Percentiles rank a stretch among this genome's conserved stretches.
phyloP scores from a whole-genome alignment of 495 filamentous ascomycete species.

The Pyronema omphalodes region DNA sequence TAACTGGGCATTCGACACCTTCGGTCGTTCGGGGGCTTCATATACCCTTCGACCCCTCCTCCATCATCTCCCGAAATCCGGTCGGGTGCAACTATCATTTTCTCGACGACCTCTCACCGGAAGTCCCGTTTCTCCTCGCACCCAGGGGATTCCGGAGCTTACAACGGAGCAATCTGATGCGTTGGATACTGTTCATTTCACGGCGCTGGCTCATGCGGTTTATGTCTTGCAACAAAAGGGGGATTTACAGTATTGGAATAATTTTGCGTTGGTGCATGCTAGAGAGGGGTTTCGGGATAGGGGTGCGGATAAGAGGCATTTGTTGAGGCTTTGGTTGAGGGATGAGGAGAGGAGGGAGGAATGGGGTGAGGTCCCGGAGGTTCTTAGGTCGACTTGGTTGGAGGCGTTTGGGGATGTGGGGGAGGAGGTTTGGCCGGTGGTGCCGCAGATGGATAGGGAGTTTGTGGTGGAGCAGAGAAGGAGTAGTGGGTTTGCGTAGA shows the following conservation, averaged over 20 bases:
- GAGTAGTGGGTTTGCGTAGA: conserved; percentile 8
- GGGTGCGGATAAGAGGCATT: conserved; percentile 20
- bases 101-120: conserved; percentile 42
- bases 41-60: conserved; percentile 1
- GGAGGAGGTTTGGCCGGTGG: conserved; percentile 22
- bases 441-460: conserved; percentile 18
- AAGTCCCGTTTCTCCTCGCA: conserved; percentile 36
- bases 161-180: conserved; percentile 42
- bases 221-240: conserved; percentile 37
- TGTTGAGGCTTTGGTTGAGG: conserved; percentile 27
- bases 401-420: conserved; percentile 20
- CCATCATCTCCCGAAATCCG: not conserved
- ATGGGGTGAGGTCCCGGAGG: conserved; percentile 24
- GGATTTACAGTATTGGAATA: conserved; percentile 61
- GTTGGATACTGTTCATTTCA: conserved; percentile 42
- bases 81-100: conserved; percentile 34
- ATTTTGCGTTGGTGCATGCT: conserved; percentile 49
- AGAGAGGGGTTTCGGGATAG: conserved; percentile 40
- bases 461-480: conserved; percentile 22
- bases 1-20: conserved; percentile 42
- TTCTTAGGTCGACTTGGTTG: conserved; percentile 13
- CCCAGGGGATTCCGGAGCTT: conserved; percentile 33
- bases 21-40: conserved; percentile 8
- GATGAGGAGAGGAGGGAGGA: conserved; percentile 28
- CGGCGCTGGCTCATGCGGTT: conserved; percentile 37